A percentile compares a stretch with the other conserved stretches of the same genome.
phyloP scores from a whole-genome alignment of 192 early-diverging fungal species.

The Glomus cerebriforme region DNA sequence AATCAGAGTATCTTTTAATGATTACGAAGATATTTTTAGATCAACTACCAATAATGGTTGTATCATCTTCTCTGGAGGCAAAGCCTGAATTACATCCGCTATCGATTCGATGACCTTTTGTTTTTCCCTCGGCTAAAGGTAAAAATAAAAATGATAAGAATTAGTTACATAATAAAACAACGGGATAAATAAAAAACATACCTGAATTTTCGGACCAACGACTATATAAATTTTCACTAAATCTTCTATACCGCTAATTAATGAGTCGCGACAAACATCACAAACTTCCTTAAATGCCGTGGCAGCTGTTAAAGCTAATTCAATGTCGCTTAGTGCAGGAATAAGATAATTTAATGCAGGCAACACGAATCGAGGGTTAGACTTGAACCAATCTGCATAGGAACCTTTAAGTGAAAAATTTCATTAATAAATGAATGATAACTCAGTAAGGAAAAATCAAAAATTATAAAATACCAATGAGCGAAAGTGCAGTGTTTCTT shows the following conservation, averaged over 20 bases:
- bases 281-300: conserved; percentile 68
- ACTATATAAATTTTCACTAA: conserved; percentile 63
- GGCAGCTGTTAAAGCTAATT: conserved; percentile 62
- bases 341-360: conserved; percentile 65
- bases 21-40: not conserved
- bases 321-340: conserved; percentile 56
- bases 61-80: conserved; percentile 42
- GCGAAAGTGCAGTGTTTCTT: conserved; percentile 46
- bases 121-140: conserved; percentile 35
- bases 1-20: not conserved
- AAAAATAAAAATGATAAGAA: not conserved
- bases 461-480: conserved; percentile 44
- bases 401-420: conserved; percentile 52
- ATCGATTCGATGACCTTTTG: conserved; percentile 51
- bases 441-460: not conserved
- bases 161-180: not conserved
- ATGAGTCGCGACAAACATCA: conserved; percentile 67
- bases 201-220: conserved; percentile 44
- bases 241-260: conserved; percentile 57
- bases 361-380: conserved; percentile 60
- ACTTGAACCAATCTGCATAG: conserved; percentile 69
- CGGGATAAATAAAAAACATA: conserved; percentile 31
- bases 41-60: conserved; percentile 42
- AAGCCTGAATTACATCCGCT: conserved; percentile 46
- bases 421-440: not conserved